phyloP scores from a whole-genome alignment of 1,139 yeast genomes.

The Blastobotrys illinoisensis region DNA sequence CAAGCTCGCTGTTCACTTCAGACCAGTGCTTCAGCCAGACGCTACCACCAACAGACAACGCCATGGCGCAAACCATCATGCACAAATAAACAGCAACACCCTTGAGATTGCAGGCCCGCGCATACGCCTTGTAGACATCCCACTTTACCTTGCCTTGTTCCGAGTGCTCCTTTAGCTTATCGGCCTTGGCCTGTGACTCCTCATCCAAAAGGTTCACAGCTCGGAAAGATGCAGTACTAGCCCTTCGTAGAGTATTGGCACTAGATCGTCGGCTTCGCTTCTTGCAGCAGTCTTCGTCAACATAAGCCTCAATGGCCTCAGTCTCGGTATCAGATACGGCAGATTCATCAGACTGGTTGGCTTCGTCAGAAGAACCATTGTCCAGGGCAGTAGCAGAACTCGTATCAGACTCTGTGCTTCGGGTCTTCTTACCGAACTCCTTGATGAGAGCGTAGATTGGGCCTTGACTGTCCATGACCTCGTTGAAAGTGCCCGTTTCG shows the following conservation, averaged over 20 bases:
- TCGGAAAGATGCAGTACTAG: conserved; percentile 56
- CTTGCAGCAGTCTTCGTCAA: conserved; percentile 1
- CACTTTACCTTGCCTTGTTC: conserved; percentile 95
- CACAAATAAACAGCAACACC: conserved; percentile 55
- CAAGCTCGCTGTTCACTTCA: conserved; percentile 67
- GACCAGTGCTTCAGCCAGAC: conserved; percentile 98
- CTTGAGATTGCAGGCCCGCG: conserved; percentile 77
- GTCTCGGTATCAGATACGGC: conserved; percentile 2
- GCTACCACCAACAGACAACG: conserved; percentile 58
- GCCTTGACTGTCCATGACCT: conserved; percentile 47
- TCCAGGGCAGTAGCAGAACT: conserved; percentile 12
- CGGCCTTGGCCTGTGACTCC: conserved; percentile 25
- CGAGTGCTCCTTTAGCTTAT: conserved; percentile 52
- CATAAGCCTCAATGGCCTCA: not conserved
- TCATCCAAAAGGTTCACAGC: conserved; percentile 34
- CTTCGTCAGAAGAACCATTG: conserved; percentile 1
- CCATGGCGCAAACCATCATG: conserved; percentile 46
- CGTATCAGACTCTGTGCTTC: conserved; percentile 8
- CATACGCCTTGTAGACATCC: conserved; percentile 78
- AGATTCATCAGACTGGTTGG: not conserved
- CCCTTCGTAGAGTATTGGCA: conserved; percentile 56
- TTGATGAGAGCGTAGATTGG: conserved; percentile 59
- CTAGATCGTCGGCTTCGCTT: conserved; percentile 27
- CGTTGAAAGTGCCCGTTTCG: conserved; percentile 70
- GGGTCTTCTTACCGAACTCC: conserved; percentile 62